Conservation (phyloP, 805 yeast genomes). For the Saccharomycopsis babjevae region DNA sequence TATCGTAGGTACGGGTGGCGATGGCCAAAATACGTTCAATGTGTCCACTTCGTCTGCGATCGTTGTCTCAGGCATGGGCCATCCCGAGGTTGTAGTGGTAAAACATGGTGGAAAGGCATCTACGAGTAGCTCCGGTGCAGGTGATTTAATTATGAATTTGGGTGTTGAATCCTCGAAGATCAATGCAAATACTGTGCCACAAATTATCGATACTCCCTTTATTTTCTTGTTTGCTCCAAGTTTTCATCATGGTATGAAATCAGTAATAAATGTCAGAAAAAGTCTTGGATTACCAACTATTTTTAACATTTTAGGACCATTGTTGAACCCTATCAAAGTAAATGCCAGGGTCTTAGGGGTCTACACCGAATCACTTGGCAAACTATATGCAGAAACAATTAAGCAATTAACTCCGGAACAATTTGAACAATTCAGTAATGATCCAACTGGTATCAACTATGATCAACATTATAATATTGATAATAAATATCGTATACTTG, state of each 20-base stretch:
- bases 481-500: slow-evolving; percentile 41
- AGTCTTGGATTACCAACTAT: slow-evolving; percentile 83
- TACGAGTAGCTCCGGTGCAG: slow-evolving; percentile 87
- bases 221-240: slow-evolving; percentile 85
- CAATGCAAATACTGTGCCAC: slow-evolving; percentile 46
- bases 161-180: slow-evolving; percentile 77
- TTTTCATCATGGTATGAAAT: slow-evolving; percentile 86
- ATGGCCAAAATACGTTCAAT: slow-evolving; percentile 93
- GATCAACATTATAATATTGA: not conserved
- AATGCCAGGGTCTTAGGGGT: slow-evolving; percentile 85
- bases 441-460: not conserved
- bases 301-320: slow-evolving; percentile 89
- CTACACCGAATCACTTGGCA: slow-evolving; percentile 68
- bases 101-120: slow-evolving; percentile 98
- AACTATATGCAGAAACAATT: slow-evolving; percentile 76
- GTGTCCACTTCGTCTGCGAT: slow-evolving; percentile 94
- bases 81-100: slow-evolving; percentile 49
- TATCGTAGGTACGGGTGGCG: slow-evolving; percentile 98
- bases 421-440: slow-evolving; percentile 20
- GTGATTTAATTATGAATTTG: slow-evolving; percentile 71
- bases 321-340: slow-evolving; percentile 80
- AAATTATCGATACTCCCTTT: slow-evolving; percentile 35
- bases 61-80: slow-evolving; percentile 78
- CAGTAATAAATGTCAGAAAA: slow-evolving; percentile 69
- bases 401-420: slow-evolving; percentile 36